Evolutionary conservation across 1,284 basidiomycete genomes (phyloP).

Genomic region (Ustilago crameri): DNA sequence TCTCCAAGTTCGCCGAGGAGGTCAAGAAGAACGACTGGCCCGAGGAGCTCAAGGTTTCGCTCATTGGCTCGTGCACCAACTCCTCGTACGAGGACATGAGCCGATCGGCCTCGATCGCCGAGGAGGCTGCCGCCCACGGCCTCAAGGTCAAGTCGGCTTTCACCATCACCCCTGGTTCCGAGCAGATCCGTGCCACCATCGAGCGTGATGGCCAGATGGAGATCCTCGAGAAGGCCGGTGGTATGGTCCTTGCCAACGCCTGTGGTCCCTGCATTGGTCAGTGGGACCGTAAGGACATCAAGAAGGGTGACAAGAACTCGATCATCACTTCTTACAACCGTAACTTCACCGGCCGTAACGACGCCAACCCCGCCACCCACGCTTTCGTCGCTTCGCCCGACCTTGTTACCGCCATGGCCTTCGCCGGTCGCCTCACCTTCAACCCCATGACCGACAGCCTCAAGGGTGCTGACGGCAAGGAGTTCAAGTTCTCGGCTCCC

Average conservation of each 20-base stretch:
- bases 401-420: constrained; percentile 95
- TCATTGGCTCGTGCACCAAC: constrained; percentile 99
- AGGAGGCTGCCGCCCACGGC: constrained; percentile 86
- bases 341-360: constrained; percentile 99
- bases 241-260: constrained; percentile 94
- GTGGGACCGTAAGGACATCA: constrained; percentile 95
- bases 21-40: constrained; percentile 98
- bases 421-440: constrained; percentile 92
- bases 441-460: constrained; percentile 95
- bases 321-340: constrained; percentile 99
- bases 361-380: constrained; percentile 98
- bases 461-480: constrained; percentile 89
- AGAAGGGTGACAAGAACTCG: constrained; percentile 94
- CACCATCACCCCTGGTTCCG: constrained; percentile 97
- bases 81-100: constrained; percentile 99
- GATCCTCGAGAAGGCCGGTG: constrained; percentile 86
- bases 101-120: constrained; percentile 91
- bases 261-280: constrained; percentile 99
- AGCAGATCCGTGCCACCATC: constrained; percentile 98
- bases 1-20: constrained; percentile 92
- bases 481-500: constrained; percentile 95
- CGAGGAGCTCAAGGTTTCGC: constrained; percentile 91
- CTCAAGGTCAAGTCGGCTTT: constrained; percentile 91
- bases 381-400: constrained; percentile 99
- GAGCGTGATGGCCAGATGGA: constrained; percentile 93